phyloP scores from a whole-genome alignment of 2,329 filamentous ascomycete species.

The Hypoxylon sp. region DNA sequence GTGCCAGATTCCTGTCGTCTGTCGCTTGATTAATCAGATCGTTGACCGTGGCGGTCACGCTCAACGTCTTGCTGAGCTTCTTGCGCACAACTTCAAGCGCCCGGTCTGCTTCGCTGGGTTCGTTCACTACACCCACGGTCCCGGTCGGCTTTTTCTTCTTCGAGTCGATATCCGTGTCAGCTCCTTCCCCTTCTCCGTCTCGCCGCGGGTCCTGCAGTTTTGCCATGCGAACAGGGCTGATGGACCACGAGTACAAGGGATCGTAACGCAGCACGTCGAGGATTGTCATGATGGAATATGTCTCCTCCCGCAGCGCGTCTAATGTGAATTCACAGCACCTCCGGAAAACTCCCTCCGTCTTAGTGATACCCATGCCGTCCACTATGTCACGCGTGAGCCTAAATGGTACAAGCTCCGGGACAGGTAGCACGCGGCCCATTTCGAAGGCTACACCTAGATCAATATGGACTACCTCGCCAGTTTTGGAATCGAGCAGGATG shows the following conservation, averaged over 20 bases:
- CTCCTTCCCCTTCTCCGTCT: slow-evolving; percentile 58
- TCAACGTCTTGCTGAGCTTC: slow-evolving; percentile 94
- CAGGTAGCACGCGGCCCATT: slow-evolving; percentile 92
- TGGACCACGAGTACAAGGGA: slow-evolving; percentile 95
- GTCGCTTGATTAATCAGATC: slow-evolving; percentile 96
- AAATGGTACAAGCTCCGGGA: slow-evolving; percentile 97
- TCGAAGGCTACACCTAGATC: slow-evolving; percentile 98
- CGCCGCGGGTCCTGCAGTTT: slow-evolving; percentile 75
- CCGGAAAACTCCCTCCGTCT: slow-evolving; percentile 95
- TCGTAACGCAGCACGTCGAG: slow-evolving; percentile 98
- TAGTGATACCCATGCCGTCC: slow-evolving; percentile 96
- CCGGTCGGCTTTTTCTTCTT: slow-evolving; percentile 58
- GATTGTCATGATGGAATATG: slow-evolving; percentile 98
- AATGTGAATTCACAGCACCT: slow-evolving; percentile 99
- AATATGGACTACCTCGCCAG: slow-evolving; percentile 95
- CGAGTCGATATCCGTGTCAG: slow-evolving; percentile 59
- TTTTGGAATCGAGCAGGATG: slow-evolving; percentile 90
- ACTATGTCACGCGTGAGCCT: slow-evolving; percentile 93
- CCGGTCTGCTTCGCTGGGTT: slow-evolving; percentile 84
- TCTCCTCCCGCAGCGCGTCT: slow-evolving; percentile 93
- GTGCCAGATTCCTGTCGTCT: slow-evolving; percentile 91
- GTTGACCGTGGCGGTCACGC: slow-evolving; percentile 94
- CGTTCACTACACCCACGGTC: slow-evolving; percentile 62
- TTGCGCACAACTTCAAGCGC: slow-evolving; percentile 94
- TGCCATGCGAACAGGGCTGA: slow-evolving; percentile 78